These are phyloP conservation scores for Lagenaria siceraria DNA, from an alignment of 306 rosid genomes.

Conservation along the genomic window DNA sequence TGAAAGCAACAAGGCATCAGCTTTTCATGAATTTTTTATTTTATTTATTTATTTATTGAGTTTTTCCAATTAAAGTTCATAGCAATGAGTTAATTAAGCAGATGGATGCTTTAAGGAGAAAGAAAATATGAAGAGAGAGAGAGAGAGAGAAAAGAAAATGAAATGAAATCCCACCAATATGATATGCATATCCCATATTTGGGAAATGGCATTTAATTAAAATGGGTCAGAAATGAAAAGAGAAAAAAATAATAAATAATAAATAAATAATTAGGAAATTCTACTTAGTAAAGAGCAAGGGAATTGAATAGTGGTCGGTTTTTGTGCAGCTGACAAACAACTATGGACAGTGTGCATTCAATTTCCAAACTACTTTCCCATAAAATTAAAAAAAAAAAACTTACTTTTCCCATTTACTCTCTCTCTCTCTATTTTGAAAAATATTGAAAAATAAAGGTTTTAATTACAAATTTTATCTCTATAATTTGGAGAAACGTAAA, in stretches of 20 bases:
- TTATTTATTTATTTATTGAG: not conserved
- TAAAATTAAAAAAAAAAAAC: too few species aligned
- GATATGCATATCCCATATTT: conserved; percentile 3
- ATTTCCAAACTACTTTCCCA: conserved; percentile 2
- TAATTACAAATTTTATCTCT: too few species aligned
- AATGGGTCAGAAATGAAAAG: not conserved
- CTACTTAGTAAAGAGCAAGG: not conserved
- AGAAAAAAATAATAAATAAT: too few species aligned
- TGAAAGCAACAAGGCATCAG: not conserved
- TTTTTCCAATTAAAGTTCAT: not conserved
- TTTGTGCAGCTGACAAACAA: conserved; percentile 3
- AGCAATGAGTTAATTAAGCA: not conserved
- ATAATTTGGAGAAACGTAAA: too few species aligned
- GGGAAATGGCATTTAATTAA: conserved; percentile 7
- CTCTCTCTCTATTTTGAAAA: too few species aligned
- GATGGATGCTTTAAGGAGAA: not conserved
- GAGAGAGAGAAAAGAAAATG: not conserved
- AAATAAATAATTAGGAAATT: not conserved
- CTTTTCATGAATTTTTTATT: not conserved
- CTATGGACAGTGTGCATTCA: conserved; percentile 4
- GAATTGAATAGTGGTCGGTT: not conserved
- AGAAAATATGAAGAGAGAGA: conserved; percentile 4
- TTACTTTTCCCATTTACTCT: not conserved
- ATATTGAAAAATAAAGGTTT: too few species aligned
- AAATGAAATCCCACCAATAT: conserved; percentile 4